Conservation (phyloP, 2,329 filamentous ascomycete genomes). For the Fusarium odoratissimum region DNA sequence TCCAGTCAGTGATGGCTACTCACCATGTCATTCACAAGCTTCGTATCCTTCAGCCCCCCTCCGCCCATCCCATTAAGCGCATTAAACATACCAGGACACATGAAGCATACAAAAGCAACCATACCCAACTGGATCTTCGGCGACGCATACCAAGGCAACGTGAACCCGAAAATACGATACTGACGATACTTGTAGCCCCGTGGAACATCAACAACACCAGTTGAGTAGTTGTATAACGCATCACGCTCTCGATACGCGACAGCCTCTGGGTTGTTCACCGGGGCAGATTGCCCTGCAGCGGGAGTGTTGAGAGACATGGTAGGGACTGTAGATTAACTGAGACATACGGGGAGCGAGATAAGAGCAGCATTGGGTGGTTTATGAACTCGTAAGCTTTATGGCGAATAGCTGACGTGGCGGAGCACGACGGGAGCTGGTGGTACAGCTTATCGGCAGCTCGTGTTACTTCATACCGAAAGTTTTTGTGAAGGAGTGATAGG, state of each 20-base stretch:
- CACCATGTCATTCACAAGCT: conserved; percentile 53
- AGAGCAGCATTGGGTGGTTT: neutral
- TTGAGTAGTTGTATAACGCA: conserved; percentile 26
- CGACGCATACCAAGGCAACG: conserved; percentile 72
- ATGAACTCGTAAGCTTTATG: neutral
- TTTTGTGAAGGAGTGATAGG: neutral
- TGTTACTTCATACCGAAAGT: neutral
- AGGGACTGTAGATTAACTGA: neutral
- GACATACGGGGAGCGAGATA: neutral
- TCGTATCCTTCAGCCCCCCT: conserved; percentile 61
- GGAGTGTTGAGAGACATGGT: conserved; percentile 37
- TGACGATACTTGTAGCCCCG: conserved; percentile 36
- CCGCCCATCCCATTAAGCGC: conserved; percentile 73
- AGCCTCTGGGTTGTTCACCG: conserved; percentile 31
- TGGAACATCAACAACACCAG: conserved; percentile 23
- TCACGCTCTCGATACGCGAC: conserved; percentile 1
- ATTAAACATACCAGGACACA: conserved; percentile 80
- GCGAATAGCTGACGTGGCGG: conserved; percentile 9
- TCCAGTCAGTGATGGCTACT: accelerated
- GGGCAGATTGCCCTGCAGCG: conserved; percentile 33
- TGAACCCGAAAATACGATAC: conserved; percentile 24
- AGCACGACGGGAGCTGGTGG: neutral
- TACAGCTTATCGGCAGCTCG: neutral
- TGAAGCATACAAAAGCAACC: conserved; percentile 66
- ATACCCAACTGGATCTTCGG: conserved; percentile 76